phyloP scores from a whole-genome alignment of 345 rosid genomes.

The Moringa oleifera region DNA sequence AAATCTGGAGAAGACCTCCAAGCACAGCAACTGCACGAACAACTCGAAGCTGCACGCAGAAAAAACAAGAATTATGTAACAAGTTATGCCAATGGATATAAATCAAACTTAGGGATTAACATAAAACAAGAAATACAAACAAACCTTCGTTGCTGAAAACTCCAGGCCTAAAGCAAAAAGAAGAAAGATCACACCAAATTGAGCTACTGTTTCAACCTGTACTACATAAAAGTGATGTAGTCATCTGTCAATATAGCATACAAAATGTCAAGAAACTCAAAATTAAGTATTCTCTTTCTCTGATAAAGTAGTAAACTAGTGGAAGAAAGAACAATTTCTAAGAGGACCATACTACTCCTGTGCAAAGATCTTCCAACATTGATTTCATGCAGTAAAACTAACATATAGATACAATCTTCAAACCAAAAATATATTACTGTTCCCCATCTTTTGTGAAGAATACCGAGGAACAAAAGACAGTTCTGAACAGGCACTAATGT shows the following conservation, averaged over 20 bases:
- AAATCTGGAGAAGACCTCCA: conserved; percentile 89
- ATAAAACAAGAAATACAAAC: conserved; percentile 15
- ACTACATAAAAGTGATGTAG: neutral
- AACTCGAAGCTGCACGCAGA: conserved; percentile 69
- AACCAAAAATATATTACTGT: no score
- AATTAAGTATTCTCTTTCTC: neutral
- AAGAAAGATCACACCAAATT: conserved; percentile 95
- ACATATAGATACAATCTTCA: neutral
- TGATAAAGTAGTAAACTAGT: no score
- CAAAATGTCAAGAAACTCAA: neutral
- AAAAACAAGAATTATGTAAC: conserved; percentile 13
- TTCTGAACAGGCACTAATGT: neutral
- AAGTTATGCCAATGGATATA: conserved; percentile 12
- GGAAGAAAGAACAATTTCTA: neutral
- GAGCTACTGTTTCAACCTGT: conserved; percentile 98
- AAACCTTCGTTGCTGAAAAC: conserved; percentile 77
- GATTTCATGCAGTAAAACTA: neutral
- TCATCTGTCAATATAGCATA: conserved; percentile 12
- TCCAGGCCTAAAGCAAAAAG: conserved; percentile 93
- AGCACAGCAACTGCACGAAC: conserved; percentile 91
- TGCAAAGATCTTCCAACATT: neutral
- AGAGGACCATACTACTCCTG: neutral
- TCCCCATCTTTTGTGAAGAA: neutral
- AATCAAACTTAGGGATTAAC: conserved; percentile 6
- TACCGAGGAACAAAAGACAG: neutral